Percentiles rank a stretch among this genome's conserved stretches.
Evolutionary conservation across 345 rosid species (phyloP).

Genomic region (Psidium friedrichsthalianum): DNA sequence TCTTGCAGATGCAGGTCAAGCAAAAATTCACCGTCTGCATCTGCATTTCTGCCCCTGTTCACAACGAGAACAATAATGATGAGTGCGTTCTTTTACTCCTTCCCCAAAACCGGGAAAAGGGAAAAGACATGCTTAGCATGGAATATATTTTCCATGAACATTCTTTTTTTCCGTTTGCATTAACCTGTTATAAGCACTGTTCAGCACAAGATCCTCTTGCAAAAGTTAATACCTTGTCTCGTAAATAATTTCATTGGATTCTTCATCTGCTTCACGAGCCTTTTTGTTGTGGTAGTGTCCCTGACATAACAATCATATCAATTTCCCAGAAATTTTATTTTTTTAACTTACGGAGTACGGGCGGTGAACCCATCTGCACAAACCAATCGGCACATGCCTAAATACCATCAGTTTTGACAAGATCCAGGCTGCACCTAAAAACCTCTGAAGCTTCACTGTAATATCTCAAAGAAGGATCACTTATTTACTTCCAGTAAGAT

Average conservation of each 20-base stretch:
- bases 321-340: not conserved
- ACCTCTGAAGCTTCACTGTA: not conserved
- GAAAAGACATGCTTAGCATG: not conserved
- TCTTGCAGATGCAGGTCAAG: conserved; percentile 31
- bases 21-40: conserved; percentile 10
- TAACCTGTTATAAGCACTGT: not conserved
- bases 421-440: not conserved
- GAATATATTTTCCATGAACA: not conserved
- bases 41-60: conserved; percentile 9
- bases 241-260: conserved; percentile 34
- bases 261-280: conserved; percentile 48
- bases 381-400: not conserved
- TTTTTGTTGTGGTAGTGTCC: conserved; percentile 29
- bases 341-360: not conserved
- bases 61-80: not conserved
- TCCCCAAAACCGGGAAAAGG: not conserved
- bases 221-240: conserved; percentile 30
- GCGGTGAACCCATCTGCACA: not conserved
- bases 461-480: not conserved
- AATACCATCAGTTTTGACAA: not conserved
- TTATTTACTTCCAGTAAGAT: not conserved
- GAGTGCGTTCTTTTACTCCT: not conserved
- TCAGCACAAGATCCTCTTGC: not conserved
- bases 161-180: not conserved
- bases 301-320: conserved; percentile 24